Base-by-base conservation (phyloP, 805 yeast species). In the Schwanniomyces polymorphus region DNA sequence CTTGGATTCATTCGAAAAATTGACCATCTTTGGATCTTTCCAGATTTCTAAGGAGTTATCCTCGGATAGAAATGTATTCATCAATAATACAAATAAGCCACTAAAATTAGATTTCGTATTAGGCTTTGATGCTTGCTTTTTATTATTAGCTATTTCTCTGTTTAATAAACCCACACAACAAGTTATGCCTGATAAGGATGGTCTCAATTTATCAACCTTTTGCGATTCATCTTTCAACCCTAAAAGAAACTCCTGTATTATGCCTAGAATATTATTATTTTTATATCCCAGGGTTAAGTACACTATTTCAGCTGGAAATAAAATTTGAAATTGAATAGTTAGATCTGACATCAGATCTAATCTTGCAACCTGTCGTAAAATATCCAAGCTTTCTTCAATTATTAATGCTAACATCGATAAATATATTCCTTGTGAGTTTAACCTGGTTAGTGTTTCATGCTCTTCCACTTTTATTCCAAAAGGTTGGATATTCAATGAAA, bases 1-100 rank as follows among this genome's bases (percentile, higher is more conserved):
- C 16, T 50, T 53, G 1, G 58, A 41, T 6, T 49, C 57, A 14
- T 53, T 43, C 7, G 48, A 59, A 38, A 65, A 52, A 2, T 28
- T 38, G 1, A 72, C 56, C 16, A 50, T 53, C 6, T 59, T 52
- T 0, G 77, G 77, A 45, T 68, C 67, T 29, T 60, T 60, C 75
- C 75, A 72, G 2, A 71, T 43, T 29, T 59, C 65, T 8, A 63
- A 38, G 7, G 47, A 25, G 12, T 49, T 56, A 7, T 50, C 52
- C 8, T 45, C 49, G 16, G 44, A 46, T 8, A 61, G 39, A 7
- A 56, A 18, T 1, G 42, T 29, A 8, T 48, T 53, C 21, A 68
- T 40, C n/a, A 68, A 44, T 12, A 50, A 34, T 17, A 55, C 51
- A 33, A 66, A 57, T 6, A 63, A 41, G 7, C 33, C 14, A 3